phyloP scores from a whole-genome alignment of 2,329 filamentous ascomycete species.

The Nemania sp. region DNA sequence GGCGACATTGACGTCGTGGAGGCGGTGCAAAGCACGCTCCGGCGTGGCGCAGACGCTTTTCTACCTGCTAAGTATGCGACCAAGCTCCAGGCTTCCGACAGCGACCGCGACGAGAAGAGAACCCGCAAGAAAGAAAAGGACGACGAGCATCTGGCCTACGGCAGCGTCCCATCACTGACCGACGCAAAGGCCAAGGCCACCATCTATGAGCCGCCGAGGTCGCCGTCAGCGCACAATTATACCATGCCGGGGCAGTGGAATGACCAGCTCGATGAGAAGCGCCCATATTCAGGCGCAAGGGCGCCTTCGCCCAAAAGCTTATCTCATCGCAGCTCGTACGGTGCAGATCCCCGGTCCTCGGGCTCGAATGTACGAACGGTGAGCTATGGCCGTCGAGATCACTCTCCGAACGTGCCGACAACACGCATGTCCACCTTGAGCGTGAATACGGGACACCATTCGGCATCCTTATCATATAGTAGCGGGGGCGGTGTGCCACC shows the following conservation, averaged over 20 bases:
- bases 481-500: conserved; percentile 54
- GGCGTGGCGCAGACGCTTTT: conserved; percentile 39
- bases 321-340: conserved; percentile 39
- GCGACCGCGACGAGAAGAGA: conserved; percentile 41
- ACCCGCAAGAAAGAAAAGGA: conserved; percentile 40
- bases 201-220: conserved; percentile 19
- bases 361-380: conserved; percentile 47
- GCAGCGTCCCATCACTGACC: conserved; percentile 35
- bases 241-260: conserved; percentile 44
- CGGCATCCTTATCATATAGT: conserved; percentile 49
- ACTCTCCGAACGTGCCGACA: conserved; percentile 53
- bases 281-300: conserved; percentile 38
- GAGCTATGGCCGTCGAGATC: conserved; percentile 40
- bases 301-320: conserved; percentile 29
- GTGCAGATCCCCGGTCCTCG: conserved; percentile 44
- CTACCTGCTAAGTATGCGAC: conserved; percentile 38
- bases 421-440: conserved; percentile 56
- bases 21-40: conserved; percentile 31
- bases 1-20: conserved; percentile 36
- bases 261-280: conserved; percentile 41
- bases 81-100: conserved; percentile 37
- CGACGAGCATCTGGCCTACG: conserved; percentile 58
- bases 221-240: conserved; percentile 38
- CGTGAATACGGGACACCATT: conserved; percentile 52
- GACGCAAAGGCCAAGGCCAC: conserved; percentile 15